Evolutionary conservation across 495 filamentous ascomycete genomes (phyloP), one percentile per base, ranked within the genome.

Genomic region (Cercophora newfieldiana): DNA sequence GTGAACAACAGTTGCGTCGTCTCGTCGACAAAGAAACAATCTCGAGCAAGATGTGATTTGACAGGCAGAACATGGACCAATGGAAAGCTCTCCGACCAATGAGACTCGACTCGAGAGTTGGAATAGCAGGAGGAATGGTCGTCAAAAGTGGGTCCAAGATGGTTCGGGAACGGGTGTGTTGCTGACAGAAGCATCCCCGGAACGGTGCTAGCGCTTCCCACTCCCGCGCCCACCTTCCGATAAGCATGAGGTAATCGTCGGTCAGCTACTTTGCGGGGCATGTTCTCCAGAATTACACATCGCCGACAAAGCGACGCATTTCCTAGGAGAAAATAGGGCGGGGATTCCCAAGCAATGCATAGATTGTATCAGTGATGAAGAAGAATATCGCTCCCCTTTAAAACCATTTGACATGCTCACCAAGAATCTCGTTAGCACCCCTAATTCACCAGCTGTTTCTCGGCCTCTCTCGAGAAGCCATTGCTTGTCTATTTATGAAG

Each of bases 401-500:
- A 24, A 57, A 57, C 3, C 24, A 28, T 57, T 30, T 26, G 54
- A 18, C 22, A 57, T 57, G 54, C 54, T 57, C 54, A 57, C 54
- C 22, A 57, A 57, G 22, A 30, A 57, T 30, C 26, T 6, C 16
- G 54, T 19, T 21, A 64, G 26, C 25, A 7, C 30, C 62, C 50
- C 59, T 7, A 28, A 54, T 21, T 19, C 3, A 18, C 56, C 47
- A 60, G 50, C 10, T 28, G n/a, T 29, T 61, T 65, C 54, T 61
- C 55, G 68, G 22, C 54, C 24, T 55, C 18, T 69, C 59, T 66
- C 53, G 56, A 57, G 66, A 59, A 57, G 31, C 61, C 21, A 14
- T 56, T 18, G 18, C 26, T 28, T 33, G 57, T n/a, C 53, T 69
- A 67, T 72, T 67, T 56, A 72, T 72, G 70, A 67, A 66, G 59